Evolutionary conservation across 192 early-diverging fungal genomes (phyloP).

Genomic region (Irineochytrium annulatum): DNA sequence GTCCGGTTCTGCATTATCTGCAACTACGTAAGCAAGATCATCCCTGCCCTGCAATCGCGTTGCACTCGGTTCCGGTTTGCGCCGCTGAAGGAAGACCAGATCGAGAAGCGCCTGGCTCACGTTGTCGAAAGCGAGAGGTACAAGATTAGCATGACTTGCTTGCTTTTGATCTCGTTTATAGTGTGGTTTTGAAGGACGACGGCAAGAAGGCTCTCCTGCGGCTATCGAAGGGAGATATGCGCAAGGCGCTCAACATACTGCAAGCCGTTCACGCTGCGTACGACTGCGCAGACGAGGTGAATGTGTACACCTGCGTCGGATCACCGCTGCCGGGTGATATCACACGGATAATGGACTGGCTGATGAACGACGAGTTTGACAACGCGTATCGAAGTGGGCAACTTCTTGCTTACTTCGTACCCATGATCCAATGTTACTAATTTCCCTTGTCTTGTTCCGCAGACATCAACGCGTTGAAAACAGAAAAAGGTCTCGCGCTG

Average conservation of each 20-base stretch:
- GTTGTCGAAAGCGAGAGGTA: slow-evolving; percentile 28
- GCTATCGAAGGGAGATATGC: slow-evolving; percentile 95
- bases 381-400: slow-evolving; percentile 55
- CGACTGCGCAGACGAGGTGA: slow-evolving; percentile 65
- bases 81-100: slow-evolving; percentile 75
- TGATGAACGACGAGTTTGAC: slow-evolving; percentile 84
- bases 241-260: slow-evolving; percentile 90
- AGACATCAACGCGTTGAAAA: slow-evolving; percentile 74
- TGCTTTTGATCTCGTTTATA: background rate
- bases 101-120: slow-evolving; percentile 65
- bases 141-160: slow-evolving; percentile 1
- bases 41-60: slow-evolving; percentile 96
- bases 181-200: slow-evolving; percentile 74
- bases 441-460: background rate
- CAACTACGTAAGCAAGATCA: slow-evolving; percentile 97
- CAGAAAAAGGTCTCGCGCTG: slow-evolving; percentile 82
- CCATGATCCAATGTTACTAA: slow-evolving; percentile 1
- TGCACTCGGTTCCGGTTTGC: slow-evolving; percentile 96
- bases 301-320: slow-evolving; percentile 90
- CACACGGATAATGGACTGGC: slow-evolving; percentile 62
- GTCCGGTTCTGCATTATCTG: slow-evolving; percentile 99
- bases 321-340: slow-evolving; percentile 87
- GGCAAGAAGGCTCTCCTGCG: slow-evolving; percentile 77
- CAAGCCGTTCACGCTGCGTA: slow-evolving; percentile 88
- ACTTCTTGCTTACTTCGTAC: background rate